Percentiles rank a stretch among this genome's conserved stretches.
phyloP scores from a whole-genome alignment of 352 stramenopile species.

The Phytopythium ostracodes region DNA sequence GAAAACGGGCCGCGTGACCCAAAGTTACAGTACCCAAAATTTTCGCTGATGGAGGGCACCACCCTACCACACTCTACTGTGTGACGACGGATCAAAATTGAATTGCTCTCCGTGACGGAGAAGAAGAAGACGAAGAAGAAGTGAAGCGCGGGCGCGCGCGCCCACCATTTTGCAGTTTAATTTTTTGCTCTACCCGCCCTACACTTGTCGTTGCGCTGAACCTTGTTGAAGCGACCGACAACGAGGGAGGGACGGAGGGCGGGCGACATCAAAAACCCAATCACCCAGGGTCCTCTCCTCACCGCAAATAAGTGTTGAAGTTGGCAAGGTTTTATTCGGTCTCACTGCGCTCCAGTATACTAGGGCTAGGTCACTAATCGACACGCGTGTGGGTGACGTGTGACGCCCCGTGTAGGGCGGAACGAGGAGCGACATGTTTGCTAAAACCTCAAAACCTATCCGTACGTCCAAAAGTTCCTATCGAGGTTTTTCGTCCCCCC shows the following conservation, averaged over 20 bases:
- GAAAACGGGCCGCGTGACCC: too few relatives aligned
- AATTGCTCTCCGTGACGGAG: background rate
- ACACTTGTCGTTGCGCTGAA: too few relatives aligned
- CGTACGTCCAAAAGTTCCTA: too few relatives aligned
- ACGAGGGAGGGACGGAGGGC: too few relatives aligned
- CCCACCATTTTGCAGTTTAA: too few relatives aligned
- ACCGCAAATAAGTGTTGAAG: conserved; percentile 5
- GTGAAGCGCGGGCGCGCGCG: too few relatives aligned
- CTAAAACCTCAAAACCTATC: background rate
- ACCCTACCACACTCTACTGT: background rate
- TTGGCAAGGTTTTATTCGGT: background rate
- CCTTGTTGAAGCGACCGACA: too few relatives aligned
- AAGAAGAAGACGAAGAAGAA: background rate
- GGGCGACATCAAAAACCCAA: too few relatives aligned
- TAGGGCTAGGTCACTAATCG: background rate
- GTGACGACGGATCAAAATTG: too few relatives aligned
- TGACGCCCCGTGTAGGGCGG: background rate
- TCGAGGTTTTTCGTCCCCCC: too few relatives aligned
- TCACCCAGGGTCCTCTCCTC: background rate
- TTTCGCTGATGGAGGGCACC: background rate
- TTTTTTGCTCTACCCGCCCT: too few relatives aligned
- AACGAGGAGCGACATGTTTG: background rate
- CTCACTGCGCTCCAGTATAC: background rate
- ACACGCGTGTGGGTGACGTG: background rate
- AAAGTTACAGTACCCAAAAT: conserved; percentile 2